These are phyloP conservation scores for Taphrina communis DNA, from an alignment of 1,139 yeast species.

Conservation along the genomic window DNA sequence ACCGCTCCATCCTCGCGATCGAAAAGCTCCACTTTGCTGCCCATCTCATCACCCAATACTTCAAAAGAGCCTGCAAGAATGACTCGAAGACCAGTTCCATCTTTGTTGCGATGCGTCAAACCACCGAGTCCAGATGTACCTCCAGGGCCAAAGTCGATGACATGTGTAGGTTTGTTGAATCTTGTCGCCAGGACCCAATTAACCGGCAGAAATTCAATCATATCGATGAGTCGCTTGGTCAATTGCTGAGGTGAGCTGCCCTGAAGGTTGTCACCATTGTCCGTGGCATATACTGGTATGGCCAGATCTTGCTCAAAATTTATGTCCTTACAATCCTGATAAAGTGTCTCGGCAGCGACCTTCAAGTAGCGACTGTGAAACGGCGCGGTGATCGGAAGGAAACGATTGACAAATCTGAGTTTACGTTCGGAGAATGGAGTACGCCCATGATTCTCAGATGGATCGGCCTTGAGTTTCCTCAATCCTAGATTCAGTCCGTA, in stretches of 20 bases:
- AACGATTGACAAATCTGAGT: conserved; percentile 87
- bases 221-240: conserved; percentile 70
- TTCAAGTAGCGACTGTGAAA: conserved; percentile 89
- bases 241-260: conserved; percentile 51
- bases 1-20: conserved; percentile 69
- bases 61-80: conserved; percentile 93
- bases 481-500: conserved; percentile 91
- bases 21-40: conserved; percentile 93
- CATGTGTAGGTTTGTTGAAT: conserved; percentile 74
- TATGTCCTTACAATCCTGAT: conserved; percentile 62
- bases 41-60: conserved; percentile 77
- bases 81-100: conserved; percentile 96
- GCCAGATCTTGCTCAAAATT: conserved; percentile 64
- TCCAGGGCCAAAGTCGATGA: conserved; percentile 98
- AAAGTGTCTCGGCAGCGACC: conserved; percentile 69
- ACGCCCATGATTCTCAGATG: conserved; percentile 94
- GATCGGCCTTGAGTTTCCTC: conserved; percentile 92
- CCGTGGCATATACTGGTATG: conserved; percentile 93
- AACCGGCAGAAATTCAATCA: conserved; percentile 87
- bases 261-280: conserved; percentile 80
- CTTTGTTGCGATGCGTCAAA: conserved; percentile 94
- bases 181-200: conserved; percentile 91
- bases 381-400: conserved; percentile 93
- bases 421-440: conserved; percentile 92
- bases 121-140: conserved; percentile 97